Conservation (phyloP, 2,329 filamentous ascomycete species). For the Colletotrichum acutatum region DNA sequence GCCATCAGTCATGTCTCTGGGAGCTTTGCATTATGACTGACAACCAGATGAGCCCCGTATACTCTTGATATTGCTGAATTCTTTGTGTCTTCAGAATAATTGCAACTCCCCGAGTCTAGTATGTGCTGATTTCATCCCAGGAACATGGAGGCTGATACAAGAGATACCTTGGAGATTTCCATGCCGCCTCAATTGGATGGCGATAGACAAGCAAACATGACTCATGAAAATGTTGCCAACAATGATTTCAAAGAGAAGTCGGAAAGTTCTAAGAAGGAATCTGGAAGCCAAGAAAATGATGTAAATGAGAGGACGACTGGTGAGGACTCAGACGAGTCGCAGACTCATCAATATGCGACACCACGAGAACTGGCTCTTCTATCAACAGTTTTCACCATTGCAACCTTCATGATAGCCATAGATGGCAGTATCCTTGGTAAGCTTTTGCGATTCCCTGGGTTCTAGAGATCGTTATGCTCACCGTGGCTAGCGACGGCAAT, state of each 20-base stretch:
- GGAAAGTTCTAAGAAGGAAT: no score
- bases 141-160: background rate
- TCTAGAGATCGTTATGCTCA: background rate
- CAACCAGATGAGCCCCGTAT: background rate
- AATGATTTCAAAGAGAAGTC: background rate
- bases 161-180: background rate
- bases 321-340: background rate
- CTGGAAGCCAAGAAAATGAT: background rate
- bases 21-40: background rate
- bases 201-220: background rate
- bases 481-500: slow-evolving; percentile 45
- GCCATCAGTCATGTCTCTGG: no score
- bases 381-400: background rate
- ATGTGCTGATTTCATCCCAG: background rate
- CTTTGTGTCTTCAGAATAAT: background rate
- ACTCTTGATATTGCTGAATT: background rate
- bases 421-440: background rate
- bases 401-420: slow-evolving; percentile 6
- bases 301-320: background rate
- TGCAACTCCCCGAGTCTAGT: background rate
- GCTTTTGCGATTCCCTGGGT: no score
- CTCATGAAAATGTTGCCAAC: no score
- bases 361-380: background rate
- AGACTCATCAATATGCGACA: background rate
- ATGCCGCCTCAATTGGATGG: no score